These are phyloP conservation scores for Cyclaneusma minus DNA, from an alignment of 2,329 filamentous ascomycete species.

Conservation along the genomic window DNA sequence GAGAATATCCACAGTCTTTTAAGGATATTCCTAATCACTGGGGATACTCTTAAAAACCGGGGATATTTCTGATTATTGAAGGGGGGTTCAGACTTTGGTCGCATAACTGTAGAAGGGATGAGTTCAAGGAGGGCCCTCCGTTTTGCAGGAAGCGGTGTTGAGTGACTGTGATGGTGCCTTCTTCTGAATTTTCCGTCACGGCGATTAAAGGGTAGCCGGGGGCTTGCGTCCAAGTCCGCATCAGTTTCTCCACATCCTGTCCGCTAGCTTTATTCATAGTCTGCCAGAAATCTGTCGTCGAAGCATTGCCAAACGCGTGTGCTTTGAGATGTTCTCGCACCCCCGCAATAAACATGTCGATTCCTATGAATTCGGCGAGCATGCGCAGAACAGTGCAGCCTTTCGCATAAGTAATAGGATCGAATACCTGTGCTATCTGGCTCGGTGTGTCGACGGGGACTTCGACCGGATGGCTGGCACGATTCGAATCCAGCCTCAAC, in stretches of 20 bases:
- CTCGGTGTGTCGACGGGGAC: slow-evolving; percentile 55
- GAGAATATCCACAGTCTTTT: too few species aligned
- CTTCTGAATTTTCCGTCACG: slow-evolving; percentile 35
- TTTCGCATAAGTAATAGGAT: slow-evolving; percentile 60
- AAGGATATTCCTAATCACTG: too few species aligned
- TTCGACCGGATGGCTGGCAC: slow-evolving; percentile 56
- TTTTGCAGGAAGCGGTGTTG: slow-evolving; percentile 58
- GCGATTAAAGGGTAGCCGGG: slow-evolving; percentile 54
- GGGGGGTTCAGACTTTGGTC: too few species aligned
- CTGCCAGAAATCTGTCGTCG: slow-evolving; percentile 51
- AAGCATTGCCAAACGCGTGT: slow-evolving; percentile 48
- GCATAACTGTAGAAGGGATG: slow-evolving; percentile 22
- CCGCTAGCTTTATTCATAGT: slow-evolving; percentile 52
- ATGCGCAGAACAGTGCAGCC: slow-evolving; percentile 57
- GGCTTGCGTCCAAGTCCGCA: slow-evolving; percentile 60
- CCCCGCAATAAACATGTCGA: slow-evolving; percentile 55
- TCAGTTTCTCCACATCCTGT: slow-evolving; percentile 50
- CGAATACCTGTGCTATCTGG: slow-evolving; percentile 61
- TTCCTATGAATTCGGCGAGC: slow-evolving; percentile 56
- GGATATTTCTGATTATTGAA: too few species aligned
- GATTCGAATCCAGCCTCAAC: slow-evolving; percentile 12
- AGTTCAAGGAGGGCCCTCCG: slow-evolving; percentile 37
- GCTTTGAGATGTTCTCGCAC: slow-evolving; percentile 53
- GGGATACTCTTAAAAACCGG: too few species aligned
- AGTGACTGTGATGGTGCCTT: slow-evolving; percentile 40